phyloP scores from a whole-genome alignment of 352 stramenopile species.

The Pelagophyceae sp. region DNA sequence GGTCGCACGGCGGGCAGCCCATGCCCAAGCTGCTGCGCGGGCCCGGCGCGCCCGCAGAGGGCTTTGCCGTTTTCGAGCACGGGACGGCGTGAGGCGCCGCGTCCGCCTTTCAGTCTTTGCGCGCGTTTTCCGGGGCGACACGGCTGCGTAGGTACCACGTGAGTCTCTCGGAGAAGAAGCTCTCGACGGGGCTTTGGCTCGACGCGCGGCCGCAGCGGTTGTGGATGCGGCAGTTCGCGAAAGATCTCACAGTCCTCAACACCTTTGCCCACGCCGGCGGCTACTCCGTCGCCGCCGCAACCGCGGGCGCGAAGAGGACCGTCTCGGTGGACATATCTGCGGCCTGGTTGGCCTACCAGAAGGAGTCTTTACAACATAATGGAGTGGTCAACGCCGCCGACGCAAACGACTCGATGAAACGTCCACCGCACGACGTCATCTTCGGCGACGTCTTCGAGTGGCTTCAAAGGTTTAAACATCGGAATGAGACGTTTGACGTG shows the following conservation, averaged over 20 bases:
- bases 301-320: not conserved
- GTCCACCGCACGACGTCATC: not conserved
- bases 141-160: not conserved
- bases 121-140: too few species aligned
- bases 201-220: not conserved
- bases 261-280: not conserved
- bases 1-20: not conserved
- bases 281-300: not conserved
- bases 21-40: not conserved
- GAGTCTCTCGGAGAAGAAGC: not conserved
- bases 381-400: not conserved
- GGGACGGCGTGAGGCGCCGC: too few species aligned
- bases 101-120: too few species aligned
- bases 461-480: not conserved
- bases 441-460: conserved; percentile 2
- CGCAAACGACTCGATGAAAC: not conserved
- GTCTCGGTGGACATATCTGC: not conserved
- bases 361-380: not conserved
- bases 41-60: not conserved
- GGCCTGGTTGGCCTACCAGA: not conserved
- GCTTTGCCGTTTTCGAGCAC: conserved; percentile 3
- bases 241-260: not conserved
- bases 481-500: conserved; percentile 3
- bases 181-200: conserved; percentile 7
- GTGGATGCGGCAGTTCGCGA: not conserved